Evolutionary conservation across 1,284 basidiomycete genomes (phyloP).

Genomic region (Trametes pubescens): DNA sequence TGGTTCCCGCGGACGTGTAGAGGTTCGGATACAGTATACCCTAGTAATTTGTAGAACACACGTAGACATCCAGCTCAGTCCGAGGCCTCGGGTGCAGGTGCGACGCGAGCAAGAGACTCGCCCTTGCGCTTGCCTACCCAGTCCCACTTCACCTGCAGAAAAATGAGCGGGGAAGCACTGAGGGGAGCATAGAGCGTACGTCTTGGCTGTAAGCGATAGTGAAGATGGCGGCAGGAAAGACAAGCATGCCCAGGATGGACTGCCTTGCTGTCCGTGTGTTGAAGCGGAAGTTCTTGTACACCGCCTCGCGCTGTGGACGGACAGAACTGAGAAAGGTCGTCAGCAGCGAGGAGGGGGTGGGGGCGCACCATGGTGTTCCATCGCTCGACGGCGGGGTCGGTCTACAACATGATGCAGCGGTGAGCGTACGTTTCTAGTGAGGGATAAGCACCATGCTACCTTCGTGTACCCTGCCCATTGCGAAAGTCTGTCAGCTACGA

Average conservation of each 20-base stretch:
- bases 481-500: conserved; percentile 3
- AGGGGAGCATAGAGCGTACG: conserved; percentile 39
- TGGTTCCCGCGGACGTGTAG: conserved; percentile 9
- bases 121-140: conserved; percentile 49
- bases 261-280: conserved; percentile 67
- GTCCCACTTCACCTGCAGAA: conserved; percentile 45
- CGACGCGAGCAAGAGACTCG: conserved; percentile 42
- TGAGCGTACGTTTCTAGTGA: not conserved
- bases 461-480: conserved; percentile 33
- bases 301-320: conserved; percentile 72
- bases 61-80: conserved; percentile 24
- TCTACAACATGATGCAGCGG: conserved; percentile 47
- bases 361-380: conserved; percentile 77
- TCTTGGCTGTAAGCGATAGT: conserved; percentile 45
- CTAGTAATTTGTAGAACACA: conserved; percentile 11
- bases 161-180: not conserved
- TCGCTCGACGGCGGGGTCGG: conserved; percentile 83
- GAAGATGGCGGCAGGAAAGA: conserved; percentile 57
- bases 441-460: conserved; percentile 4
- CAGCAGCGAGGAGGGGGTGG: not conserved
- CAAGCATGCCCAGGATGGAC: conserved; percentile 55
- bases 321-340: conserved; percentile 17
- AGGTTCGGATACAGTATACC: conserved; percentile 20
- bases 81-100: conserved; percentile 29
- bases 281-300: conserved; percentile 82